A percentile compares a stretch with the other conserved stretches of the same genome.
Conservation (phyloP, 768 basidiomycete genomes). For the Mycena leptocephala region DNA sequence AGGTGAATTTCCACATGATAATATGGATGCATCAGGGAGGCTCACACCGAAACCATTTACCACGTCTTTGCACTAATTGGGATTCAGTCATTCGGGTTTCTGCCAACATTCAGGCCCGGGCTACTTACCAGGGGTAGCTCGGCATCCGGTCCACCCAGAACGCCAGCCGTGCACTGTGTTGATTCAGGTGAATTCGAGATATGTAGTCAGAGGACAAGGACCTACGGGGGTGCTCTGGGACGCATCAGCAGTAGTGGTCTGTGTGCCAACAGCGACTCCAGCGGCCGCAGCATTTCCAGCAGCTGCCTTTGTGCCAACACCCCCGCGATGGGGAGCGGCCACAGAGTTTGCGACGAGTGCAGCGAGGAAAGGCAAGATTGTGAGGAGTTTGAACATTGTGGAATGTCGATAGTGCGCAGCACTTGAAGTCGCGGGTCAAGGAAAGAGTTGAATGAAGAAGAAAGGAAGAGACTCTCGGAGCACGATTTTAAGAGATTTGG, state of each 20-base stretch:
- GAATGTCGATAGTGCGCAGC: conserved; percentile 21
- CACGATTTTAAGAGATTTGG: conserved; percentile 11
- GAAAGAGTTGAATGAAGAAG: conserved; percentile 23
- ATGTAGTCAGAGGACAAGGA: conserved; percentile 18
- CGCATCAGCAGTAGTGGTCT: conserved; percentile 18
- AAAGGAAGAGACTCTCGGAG: conserved; percentile 16
- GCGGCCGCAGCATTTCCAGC: conserved; percentile 11
- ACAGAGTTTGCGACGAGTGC: conserved; percentile 22
- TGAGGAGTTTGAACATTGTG: conserved; percentile 22
- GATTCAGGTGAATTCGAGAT: conserved; percentile 17
- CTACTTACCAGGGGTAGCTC: conserved; percentile 21
- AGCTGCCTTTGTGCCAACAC: conserved; percentile 9
- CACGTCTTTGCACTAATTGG: conserved; percentile 22
- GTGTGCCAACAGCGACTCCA: conserved; percentile 20
- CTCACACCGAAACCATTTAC: conserved; percentile 17
- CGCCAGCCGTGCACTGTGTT: conserved; percentile 17
- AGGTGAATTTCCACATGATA: conserved; percentile 10
- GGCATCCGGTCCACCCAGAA: conserved; percentile 10
- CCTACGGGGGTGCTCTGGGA: conserved; percentile 14
- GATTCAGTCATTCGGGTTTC: conserved; percentile 11
- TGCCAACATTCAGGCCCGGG: conserved; percentile 11
- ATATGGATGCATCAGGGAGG: conserved; percentile 13
- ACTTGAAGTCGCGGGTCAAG: conserved; percentile 19
- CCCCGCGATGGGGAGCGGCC: conserved; percentile 20
- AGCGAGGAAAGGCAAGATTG: conserved; percentile 25